phyloP scores from a whole-genome alignment of 2,329 filamentous ascomycete species.

The Tolypocladium sp. region DNA sequence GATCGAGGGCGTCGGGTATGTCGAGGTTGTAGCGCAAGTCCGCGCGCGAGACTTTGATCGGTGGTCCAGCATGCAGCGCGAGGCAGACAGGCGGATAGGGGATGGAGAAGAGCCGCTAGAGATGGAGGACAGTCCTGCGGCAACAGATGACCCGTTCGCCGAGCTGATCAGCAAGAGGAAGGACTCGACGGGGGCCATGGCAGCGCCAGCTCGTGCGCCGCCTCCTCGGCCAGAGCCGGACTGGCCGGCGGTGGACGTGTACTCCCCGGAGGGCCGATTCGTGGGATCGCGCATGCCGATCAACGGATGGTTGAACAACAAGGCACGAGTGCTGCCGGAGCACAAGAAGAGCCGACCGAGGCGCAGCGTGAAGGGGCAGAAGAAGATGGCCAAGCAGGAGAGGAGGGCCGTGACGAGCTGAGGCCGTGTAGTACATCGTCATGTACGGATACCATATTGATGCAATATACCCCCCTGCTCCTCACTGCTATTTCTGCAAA shows the following conservation, averaged over 20 bases:
- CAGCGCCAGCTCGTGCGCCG: background rate
- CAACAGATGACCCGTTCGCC: slow-evolving; percentile 12
- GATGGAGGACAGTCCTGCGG: background rate
- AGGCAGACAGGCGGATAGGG: slow-evolving; percentile 9
- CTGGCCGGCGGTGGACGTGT: slow-evolving; percentile 74
- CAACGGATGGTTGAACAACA: slow-evolving; percentile 59
- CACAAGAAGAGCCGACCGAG: slow-evolving; percentile 49
- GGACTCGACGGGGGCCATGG: slow-evolving; percentile 3
- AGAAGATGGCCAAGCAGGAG: slow-evolving; percentile 30
- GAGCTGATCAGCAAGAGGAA: slow-evolving; percentile 16
- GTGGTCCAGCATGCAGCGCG: slow-evolving; percentile 7
- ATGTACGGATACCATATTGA: background rate
- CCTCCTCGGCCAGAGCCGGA: slow-evolving; percentile 19
- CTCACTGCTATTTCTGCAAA: background rate
- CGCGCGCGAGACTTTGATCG: slow-evolving; percentile 41
- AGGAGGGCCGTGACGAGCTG: slow-evolving; percentile 12
- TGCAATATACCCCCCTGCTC: background rate
- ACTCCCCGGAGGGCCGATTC: slow-evolving; percentile 74
- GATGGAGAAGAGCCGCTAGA: slow-evolving; percentile 5
- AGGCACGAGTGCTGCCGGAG: slow-evolving; percentile 39
- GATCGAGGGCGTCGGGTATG: slow-evolving; percentile 87
- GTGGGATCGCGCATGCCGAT: slow-evolving; percentile 59
- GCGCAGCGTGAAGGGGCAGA: slow-evolving; percentile 57
- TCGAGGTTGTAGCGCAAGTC: slow-evolving; percentile 79
- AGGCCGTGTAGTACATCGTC: background rate